Percentiles rank a stretch among this genome's conserved stretches.
These are phyloP conservation scores for Trichoderma aggressivum DNA, from an alignment of 2,329 filamentous ascomycete species.

Conservation along the genomic window DNA sequence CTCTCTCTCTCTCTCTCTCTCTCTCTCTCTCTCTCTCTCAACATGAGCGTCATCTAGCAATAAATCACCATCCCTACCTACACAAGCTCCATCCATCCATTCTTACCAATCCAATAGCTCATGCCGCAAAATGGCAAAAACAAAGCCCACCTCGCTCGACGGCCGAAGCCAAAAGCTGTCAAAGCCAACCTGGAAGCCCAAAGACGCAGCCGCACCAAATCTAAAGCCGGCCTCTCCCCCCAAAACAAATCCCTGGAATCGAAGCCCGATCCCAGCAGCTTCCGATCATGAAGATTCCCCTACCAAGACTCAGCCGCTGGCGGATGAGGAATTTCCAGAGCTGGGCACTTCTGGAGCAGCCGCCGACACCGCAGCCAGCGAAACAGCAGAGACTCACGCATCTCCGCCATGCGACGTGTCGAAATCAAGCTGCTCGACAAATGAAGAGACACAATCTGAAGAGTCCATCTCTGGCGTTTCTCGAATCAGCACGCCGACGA, in stretches of 20 bases:
- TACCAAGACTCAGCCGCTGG: background rate
- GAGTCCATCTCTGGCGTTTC: background rate
- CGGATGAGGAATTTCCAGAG: conserved; percentile 22
- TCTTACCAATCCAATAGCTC: background rate
- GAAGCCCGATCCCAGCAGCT: background rate
- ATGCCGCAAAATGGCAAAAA: conserved; percentile 17
- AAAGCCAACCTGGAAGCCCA: conserved; percentile 15
- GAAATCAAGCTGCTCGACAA: background rate
- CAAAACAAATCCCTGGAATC: conserved; percentile 33
- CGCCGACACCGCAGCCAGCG: background rate
- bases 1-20: background rate
- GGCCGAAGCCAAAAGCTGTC: conserved; percentile 23
- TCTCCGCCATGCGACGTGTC: conserved; percentile 19
- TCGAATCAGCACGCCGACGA: conserved; percentile 18
- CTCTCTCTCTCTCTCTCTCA: background rate
- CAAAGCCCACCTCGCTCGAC: conserved; percentile 29
- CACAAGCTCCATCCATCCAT: background rate
- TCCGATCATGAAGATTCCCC: background rate
- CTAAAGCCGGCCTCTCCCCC: conserved; percentile 35
- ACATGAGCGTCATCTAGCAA: background rate
- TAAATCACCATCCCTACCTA: too few relatives aligned
- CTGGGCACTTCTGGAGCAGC: conserved; percentile 18
- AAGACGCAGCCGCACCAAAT: conserved; percentile 14
- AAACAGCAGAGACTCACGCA: conserved; percentile 20
- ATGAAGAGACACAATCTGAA: background rate